Conservation (phyloP, 768 basidiomycete genomes). For the Lentinula boryana region DNA sequence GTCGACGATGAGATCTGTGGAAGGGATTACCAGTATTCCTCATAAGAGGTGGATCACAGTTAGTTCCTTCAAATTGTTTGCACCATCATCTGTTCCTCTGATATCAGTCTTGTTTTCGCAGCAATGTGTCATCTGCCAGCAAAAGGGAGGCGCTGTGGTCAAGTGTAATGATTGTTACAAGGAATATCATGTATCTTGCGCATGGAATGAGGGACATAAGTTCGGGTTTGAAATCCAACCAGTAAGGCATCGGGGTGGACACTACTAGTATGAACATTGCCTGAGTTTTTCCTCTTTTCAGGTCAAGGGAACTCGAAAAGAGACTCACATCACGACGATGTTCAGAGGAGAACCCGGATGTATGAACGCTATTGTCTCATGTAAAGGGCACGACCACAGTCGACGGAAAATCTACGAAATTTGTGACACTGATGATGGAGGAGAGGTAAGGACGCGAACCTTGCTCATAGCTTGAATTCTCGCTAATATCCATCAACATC, state of each 20-base stretch:
- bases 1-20: constrained; percentile 65
- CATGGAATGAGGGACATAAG: constrained; percentile 75
- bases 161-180: constrained; percentile 78
- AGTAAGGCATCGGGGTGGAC: constrained; percentile 33
- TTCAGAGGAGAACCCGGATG: constrained; percentile 77
- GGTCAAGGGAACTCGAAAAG: constrained; percentile 76
- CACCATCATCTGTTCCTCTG: background rate
- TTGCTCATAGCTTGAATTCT: background rate
- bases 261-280: background rate
- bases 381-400: constrained; percentile 66
- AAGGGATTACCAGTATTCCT: constrained; percentile 75
- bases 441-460: constrained; percentile 49
- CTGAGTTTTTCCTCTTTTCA: constrained; percentile 19
- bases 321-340: constrained; percentile 55
- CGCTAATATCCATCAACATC: background rate
- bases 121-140: constrained; percentile 73
- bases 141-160: constrained; percentile 71
- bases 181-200: constrained; percentile 86
- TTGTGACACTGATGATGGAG: constrained; percentile 79
- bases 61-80: constrained; percentile 21
- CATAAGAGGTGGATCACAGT: constrained; percentile 70
- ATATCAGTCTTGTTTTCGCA: constrained; percentile 22
- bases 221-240: constrained; percentile 93
- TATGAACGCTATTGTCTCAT: constrained; percentile 73
- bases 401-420: constrained; percentile 72